Percentiles rank a stretch among this genome's conserved stretches.
These are phyloP conservation scores for Lichtheimia corymbifera DNA, from an alignment of 371 early-diverging fungal species.

Conservation along the genomic window DNA sequence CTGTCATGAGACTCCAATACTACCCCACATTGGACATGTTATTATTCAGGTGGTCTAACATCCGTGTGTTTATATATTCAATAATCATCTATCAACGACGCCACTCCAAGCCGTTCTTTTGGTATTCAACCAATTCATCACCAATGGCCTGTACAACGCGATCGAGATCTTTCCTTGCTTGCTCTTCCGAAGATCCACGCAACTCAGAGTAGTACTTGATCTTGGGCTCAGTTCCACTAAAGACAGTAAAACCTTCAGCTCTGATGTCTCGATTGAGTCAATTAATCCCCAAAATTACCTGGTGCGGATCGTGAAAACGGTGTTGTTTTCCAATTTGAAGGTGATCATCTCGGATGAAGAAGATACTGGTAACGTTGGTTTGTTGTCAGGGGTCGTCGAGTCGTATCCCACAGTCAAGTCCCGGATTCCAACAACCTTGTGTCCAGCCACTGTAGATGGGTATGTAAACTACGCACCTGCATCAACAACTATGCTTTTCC, in stretches of 20 bases:
- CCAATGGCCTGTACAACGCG: constrained; percentile 60
- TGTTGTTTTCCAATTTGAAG: constrained; percentile 74
- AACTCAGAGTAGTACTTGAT: constrained; percentile 94
- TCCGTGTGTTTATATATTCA: too few species aligned
- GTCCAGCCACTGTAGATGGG: constrained; percentile 71
- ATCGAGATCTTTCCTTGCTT: constrained; percentile 48
- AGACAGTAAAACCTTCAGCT: not conserved
- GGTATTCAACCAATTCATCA: constrained; percentile 54
- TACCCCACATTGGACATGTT: too few species aligned
- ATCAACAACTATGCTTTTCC: not conserved
- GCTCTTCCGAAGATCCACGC: constrained; percentile 52
- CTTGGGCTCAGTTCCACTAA: constrained; percentile 93
- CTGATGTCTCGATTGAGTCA: too few species aligned
- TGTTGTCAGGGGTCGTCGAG: constrained; percentile 58
- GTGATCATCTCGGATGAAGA: constrained; percentile 91
- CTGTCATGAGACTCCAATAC: too few species aligned
- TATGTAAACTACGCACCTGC: constrained; percentile 54
- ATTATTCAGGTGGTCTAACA: too few species aligned
- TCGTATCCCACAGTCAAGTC: constrained; percentile 93
- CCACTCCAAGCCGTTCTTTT: constrained; percentile 50
- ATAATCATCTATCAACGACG: constrained; percentile 1
- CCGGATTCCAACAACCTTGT: constrained; percentile 72
- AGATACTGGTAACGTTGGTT: constrained; percentile 79
- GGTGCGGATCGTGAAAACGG: constrained; percentile 76
- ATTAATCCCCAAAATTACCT: constrained; percentile 30